phyloP scores from a whole-genome alignment of 208 protist species.

The Crithidia acanthocephali region DNA sequence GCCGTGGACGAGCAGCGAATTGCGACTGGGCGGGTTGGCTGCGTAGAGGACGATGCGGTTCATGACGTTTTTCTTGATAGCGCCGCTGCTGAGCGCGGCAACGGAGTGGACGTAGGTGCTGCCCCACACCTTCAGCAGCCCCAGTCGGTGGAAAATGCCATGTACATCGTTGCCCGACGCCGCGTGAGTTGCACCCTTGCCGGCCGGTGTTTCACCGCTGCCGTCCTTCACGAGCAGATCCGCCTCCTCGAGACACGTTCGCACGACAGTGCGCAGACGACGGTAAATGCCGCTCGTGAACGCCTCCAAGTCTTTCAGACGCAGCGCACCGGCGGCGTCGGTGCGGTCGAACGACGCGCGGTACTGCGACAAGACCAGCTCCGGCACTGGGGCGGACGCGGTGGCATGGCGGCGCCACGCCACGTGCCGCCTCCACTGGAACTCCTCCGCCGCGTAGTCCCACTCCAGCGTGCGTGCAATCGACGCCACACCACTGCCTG shows the following conservation, averaged over 20 bases:
- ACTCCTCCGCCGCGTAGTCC: conserved; percentile 51
- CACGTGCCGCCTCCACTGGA: conserved; percentile 70
- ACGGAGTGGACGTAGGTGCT: conserved; percentile 27
- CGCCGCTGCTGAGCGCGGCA: conserved; percentile 16
- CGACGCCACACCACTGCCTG: background rate
- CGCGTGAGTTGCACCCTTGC: background rate
- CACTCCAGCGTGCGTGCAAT: conserved; percentile 23
- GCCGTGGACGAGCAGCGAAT: conserved; percentile 62
- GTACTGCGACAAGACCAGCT: conserved; percentile 70
- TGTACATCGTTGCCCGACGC: background rate
- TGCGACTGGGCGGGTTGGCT: conserved; percentile 79
- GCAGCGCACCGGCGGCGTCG: conserved; percentile 51
- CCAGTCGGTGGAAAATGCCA: conserved; percentile 8
- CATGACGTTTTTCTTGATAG: conserved; percentile 57
- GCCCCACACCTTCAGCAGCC: conserved; percentile 18
- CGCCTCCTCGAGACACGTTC: conserved; percentile 29
- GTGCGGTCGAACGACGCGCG: conserved; percentile 58
- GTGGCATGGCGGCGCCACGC: conserved; percentile 49
- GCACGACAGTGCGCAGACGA: conserved; percentile 48
- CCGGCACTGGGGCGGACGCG: conserved; percentile 36
- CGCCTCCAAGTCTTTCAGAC: conserved; percentile 59
- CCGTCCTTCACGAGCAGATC: background rate
- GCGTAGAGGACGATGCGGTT: conserved; percentile 76
- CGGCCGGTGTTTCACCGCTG: no score
- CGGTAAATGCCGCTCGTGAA: conserved; percentile 65